These are phyloP conservation scores for Cadophora malorum DNA, from an alignment of 2,329 filamentous ascomycete genomes.

Conservation along the genomic window DNA sequence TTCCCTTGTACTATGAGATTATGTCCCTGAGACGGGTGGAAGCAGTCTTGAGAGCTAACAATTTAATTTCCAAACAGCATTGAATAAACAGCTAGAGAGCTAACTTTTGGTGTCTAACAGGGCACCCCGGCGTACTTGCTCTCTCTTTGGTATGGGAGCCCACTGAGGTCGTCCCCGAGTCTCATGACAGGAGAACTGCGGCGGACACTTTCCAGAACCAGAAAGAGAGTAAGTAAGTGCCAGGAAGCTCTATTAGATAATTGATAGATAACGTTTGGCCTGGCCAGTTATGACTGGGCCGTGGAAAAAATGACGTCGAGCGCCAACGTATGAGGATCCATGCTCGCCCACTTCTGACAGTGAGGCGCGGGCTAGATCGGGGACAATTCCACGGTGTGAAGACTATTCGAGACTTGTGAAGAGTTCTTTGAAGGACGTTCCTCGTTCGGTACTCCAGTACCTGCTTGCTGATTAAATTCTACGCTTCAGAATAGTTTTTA, in stretches of 20 bases:
- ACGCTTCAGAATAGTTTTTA: neutral
- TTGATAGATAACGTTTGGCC: neutral
- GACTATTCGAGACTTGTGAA: neutral
- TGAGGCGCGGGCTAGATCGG: neutral
- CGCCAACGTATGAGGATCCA: slow-evolving; percentile 18
- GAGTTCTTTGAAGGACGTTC: too few relatives aligned
- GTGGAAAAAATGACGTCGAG: neutral
- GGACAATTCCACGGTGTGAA: neutral
- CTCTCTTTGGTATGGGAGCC: neutral
- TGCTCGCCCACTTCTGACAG: neutral
- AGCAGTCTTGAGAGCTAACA: neutral
- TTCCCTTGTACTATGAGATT: neutral
- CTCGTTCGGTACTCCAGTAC: neutral
- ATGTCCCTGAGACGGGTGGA: neutral
- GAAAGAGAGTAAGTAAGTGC: neutral
- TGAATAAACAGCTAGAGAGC: neutral
- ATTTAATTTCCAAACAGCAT: neutral
- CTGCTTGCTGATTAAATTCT: neutral
- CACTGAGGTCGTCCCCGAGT: neutral
- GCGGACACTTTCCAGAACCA: neutral
- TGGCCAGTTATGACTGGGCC: neutral
- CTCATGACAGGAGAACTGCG: neutral
- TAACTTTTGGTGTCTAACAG: neutral
- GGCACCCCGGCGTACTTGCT: neutral
- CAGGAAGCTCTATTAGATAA: neutral